phyloP scores from a whole-genome alignment of 352 stramenopile genomes.

The Globisporangium lucens region DNA sequence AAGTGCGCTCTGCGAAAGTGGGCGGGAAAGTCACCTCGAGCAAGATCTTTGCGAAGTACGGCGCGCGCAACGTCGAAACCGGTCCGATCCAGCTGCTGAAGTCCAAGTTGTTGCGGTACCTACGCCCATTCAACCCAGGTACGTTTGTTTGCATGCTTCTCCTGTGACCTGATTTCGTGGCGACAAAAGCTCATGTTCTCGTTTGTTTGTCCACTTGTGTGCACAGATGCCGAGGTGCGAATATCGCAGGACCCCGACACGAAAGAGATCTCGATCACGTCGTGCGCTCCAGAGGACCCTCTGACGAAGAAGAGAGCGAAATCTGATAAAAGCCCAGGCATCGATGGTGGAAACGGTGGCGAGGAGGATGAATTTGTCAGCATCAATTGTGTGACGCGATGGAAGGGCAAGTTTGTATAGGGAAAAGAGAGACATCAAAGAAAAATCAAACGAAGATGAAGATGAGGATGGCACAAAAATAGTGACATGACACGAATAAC shows the following conservation, averaged over 20 bases:
- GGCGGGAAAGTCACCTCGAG: conserved; percentile 46
- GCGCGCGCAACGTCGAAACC: conserved; percentile 73
- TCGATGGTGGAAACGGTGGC: conserved; percentile 4
- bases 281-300: conserved; percentile 29
- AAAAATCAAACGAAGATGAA: background rate
- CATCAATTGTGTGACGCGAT: conserved; percentile 58
- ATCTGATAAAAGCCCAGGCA: background rate
- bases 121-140: conserved; percentile 71
- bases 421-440: background rate
- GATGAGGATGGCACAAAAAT: conserved; percentile 1
- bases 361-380: conserved; percentile 29
- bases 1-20: conserved; percentile 51
- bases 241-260: conserved; percentile 48
- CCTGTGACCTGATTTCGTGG: background rate
- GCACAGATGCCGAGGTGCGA: conserved; percentile 58
- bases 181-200: background rate
- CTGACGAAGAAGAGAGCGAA: background rate
- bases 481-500: background rate
- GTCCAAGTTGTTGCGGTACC: conserved; percentile 72
- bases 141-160: background rate
- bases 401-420: conserved; percentile 68
- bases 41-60: conserved; percentile 84
- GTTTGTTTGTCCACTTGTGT: background rate
- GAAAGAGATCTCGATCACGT: conserved; percentile 69
- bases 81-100: conserved; percentile 81